A percentile compares a stretch with the other conserved stretches of the same genome.
phyloP scores from a whole-genome alignment of 1,284 basidiomycete species.

The Puccinia hordei region DNA sequence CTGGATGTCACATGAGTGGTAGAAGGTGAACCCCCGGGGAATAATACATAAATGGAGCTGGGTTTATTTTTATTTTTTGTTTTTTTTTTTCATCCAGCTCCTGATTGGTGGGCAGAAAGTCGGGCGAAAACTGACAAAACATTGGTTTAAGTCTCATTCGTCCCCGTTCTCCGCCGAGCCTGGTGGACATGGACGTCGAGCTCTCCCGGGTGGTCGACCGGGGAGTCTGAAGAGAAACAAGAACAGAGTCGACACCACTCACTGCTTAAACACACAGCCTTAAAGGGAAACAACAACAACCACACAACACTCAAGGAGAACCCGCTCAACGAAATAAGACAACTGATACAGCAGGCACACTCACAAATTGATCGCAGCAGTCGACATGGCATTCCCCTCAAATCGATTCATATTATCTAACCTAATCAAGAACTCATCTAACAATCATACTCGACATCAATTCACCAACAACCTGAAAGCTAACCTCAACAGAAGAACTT shows the following conservation, averaged over 20 bases:
- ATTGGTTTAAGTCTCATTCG: not conserved
- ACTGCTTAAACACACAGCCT: not conserved
- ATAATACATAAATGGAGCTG: not conserved
- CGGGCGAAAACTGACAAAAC: not conserved
- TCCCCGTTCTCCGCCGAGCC: conserved; percentile 22
- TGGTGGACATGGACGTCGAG: not conserved
- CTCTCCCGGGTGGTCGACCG: not conserved
- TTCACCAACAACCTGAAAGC: conserved; percentile 20
- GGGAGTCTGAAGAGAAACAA: not conserved
- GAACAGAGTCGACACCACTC: not conserved
- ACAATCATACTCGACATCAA: conserved; percentile 14
- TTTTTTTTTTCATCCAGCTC: conserved; percentile 20
- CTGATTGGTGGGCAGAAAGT: conserved; percentile 32
- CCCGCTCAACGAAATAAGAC: not conserved
- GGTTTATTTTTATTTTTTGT: no score
- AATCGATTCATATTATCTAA: conserved; percentile 22
- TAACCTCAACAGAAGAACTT: conserved; percentile 19
- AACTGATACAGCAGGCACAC: not conserved
- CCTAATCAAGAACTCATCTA: conserved; percentile 28
- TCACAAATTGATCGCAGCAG: not conserved
- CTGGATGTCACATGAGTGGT: conserved; percentile 2
- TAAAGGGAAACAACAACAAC: no score
- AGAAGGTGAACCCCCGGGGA: not conserved
- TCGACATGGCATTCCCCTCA: conserved; percentile 25
- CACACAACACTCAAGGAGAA: not conserved